Evolutionary conservation across 179 eudicot species (phyloP).

Genomic region (Gypsophila paniculata): DNA sequence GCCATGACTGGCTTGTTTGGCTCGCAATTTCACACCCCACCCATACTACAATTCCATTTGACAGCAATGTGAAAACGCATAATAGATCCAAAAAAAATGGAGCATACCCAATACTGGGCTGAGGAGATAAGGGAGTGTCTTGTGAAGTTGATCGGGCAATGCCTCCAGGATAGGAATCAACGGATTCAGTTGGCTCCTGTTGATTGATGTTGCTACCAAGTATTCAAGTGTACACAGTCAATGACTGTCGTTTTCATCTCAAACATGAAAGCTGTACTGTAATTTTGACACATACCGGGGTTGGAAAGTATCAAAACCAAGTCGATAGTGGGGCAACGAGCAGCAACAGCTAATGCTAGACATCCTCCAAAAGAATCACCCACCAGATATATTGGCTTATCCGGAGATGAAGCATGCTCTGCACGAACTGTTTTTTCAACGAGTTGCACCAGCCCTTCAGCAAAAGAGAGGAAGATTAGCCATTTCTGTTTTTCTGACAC

Average conservation of each 20-base stretch:
- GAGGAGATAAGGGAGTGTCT: conserved; percentile 58
- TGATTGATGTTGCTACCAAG: conserved; percentile 67
- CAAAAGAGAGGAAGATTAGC: conserved; percentile 5
- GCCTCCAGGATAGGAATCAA: conserved; percentile 53
- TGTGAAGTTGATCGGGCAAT: conserved; percentile 49
- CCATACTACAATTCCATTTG: neutral
- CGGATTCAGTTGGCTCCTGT: conserved; percentile 58
- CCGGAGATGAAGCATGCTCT: conserved; percentile 56
- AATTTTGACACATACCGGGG: conserved; percentile 54
- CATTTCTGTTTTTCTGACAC: neutral
- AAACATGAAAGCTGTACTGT: conserved; percentile 1
- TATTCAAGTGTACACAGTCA: conserved; percentile 12
- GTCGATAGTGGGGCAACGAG: conserved; percentile 66
- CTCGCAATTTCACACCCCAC: neutral
- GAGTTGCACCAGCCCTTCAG: conserved; percentile 56
- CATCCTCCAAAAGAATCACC: conserved; percentile 89
- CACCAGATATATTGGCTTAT: conserved; percentile 77
- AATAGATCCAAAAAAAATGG: neutral
- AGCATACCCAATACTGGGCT: conserved; percentile 57
- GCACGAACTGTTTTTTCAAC: conserved; percentile 52
- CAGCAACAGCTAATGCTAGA: conserved; percentile 78
- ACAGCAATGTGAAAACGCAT: neutral
- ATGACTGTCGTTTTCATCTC: conserved; percentile 9
- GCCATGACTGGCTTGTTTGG: neutral
- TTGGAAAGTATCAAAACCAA: conserved; percentile 65